Evolutionary conservation across 257 asterid genomes (phyloP), one percentile per base, ranked within the genome.

Genomic region (Datura wrightii): DNA sequence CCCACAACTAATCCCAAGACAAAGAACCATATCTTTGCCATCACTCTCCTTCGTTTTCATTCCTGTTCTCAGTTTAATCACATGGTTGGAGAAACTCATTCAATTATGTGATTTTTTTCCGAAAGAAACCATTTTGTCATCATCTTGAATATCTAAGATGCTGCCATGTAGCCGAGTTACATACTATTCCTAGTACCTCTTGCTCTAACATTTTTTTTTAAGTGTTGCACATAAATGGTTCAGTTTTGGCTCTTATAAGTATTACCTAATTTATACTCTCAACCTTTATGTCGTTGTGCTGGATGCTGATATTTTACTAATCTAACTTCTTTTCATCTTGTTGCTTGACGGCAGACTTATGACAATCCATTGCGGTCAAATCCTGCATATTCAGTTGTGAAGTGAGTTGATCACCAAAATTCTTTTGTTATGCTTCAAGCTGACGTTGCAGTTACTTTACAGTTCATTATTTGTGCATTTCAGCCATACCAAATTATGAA

Each of bases 351-450:
- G 54, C 90, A 90, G 93, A 89, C 89, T 44, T 66, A 86, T 83
- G 88, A 88, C 76, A 90, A 90, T 83, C 92, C 89, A n/a, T 83
- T 90, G 72, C 88, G 90, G 54, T 87, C 69, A 44, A 89, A 90
- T 86, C 93, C 93, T 82, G 90, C 93, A 46, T 90, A 90, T 85
- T 90, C 93, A 83, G 93, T 90, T 69, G 93, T 90, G 80, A 90
- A 89, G 93, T 90, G 79, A 87, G 93, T 88, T 1, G 5, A n/a
- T 42, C 46, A 46, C 46, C 72, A 0, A 78, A 31, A 3, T 14
- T 50, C 48, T 14, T 52, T 14, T 14, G 34, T 78, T 53, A 50
- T 50, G 46, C 62, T 78, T 78, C 63, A 50, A 50, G 62, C 24
- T 48, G 53, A 24, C 37, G 10, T 8, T 0, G 44, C 59, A 0